phyloP scores from a whole-genome alignment of 2,329 filamentous ascomycete genomes.

The Podosphaera xanthii region DNA sequence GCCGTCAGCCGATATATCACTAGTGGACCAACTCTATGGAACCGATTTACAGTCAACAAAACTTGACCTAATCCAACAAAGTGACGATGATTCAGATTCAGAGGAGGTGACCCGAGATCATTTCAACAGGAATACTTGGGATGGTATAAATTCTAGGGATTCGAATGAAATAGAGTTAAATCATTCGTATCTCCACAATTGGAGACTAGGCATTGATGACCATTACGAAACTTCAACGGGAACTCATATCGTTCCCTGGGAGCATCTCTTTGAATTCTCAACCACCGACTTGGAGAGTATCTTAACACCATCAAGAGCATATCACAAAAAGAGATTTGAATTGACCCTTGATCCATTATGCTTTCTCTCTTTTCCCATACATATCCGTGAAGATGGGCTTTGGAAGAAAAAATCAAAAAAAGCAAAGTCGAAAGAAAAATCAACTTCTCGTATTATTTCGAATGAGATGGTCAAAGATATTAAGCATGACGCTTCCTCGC shows the following conservation, averaged over 20 bases:
- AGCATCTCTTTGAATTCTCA: slow-evolving; percentile 49
- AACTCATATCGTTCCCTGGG: slow-evolving; percentile 40
- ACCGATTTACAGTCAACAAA: slow-evolving; percentile 13
- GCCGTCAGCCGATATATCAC: slow-evolving; percentile 19
- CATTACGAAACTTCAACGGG: slow-evolving; percentile 32
- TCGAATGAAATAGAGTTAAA: not conserved
- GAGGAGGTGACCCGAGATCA: not conserved
- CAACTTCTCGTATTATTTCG: slow-evolving; percentile 4
- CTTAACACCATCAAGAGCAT: slow-evolving; percentile 49
- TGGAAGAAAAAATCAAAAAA: slow-evolving; percentile 41
- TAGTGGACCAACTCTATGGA: slow-evolving; percentile 11
- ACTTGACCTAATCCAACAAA: slow-evolving; percentile 4
- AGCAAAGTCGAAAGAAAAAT: slow-evolving; percentile 16
- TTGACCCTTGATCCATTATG: slow-evolving; percentile 58
- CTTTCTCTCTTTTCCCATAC: slow-evolving; percentile 65
- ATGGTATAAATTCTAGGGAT: not conserved
- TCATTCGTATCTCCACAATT: not conserved
- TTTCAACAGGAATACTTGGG: not conserved
- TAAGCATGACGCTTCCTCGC: slow-evolving; percentile 9
- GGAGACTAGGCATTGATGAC: slow-evolving; percentile 10
- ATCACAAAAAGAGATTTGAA: slow-evolving; percentile 66
- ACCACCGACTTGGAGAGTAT: slow-evolving; percentile 63
- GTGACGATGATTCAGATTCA: slow-evolving; percentile 10
- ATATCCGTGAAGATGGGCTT: slow-evolving; percentile 53
- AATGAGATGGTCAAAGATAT: slow-evolving; percentile 3